Conservation (phyloP, 2,329 filamentous ascomycete species). For the Epichloe glyceriae region DNA sequence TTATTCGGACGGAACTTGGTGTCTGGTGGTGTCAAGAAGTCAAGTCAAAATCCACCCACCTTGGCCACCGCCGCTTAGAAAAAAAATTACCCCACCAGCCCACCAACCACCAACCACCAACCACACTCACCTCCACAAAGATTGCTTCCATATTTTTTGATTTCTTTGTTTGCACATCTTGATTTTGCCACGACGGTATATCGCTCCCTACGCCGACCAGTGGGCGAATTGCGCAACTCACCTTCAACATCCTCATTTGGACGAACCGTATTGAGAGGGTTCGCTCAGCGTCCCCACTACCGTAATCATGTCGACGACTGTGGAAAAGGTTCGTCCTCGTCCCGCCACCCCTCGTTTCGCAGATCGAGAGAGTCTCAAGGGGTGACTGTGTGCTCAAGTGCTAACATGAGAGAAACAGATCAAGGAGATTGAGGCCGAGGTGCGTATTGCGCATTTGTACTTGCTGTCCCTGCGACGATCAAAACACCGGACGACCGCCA, state of each 20-base stretch:
- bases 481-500: background rate
- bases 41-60: background rate
- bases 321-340: conserved; percentile 69
- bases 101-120: conserved; percentile 9
- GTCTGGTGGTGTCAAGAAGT: background rate
- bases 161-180: background rate
- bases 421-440: conserved; percentile 92
- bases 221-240: background rate
- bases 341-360: background rate
- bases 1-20: background rate
- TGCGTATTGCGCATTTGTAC: conserved; percentile 30
- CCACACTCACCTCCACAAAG: conserved; percentile 1
- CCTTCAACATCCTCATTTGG: background rate
- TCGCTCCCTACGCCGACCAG: background rate
- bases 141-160: background rate
- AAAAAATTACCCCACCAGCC: conserved; percentile 29
- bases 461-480: no score
- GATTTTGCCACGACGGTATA: background rate
- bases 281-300: conserved; percentile 5
- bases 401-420: conserved; percentile 49
- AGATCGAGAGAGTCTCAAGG: background rate
- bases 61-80: conserved; percentile 4
- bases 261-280: background rate
- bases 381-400: conserved; percentile 5
- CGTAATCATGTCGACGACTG: conserved; percentile 80